These are phyloP conservation scores for Tuber brumale DNA, from an alignment of 495 filamentous ascomycete genomes.

Conservation along the genomic window DNA sequence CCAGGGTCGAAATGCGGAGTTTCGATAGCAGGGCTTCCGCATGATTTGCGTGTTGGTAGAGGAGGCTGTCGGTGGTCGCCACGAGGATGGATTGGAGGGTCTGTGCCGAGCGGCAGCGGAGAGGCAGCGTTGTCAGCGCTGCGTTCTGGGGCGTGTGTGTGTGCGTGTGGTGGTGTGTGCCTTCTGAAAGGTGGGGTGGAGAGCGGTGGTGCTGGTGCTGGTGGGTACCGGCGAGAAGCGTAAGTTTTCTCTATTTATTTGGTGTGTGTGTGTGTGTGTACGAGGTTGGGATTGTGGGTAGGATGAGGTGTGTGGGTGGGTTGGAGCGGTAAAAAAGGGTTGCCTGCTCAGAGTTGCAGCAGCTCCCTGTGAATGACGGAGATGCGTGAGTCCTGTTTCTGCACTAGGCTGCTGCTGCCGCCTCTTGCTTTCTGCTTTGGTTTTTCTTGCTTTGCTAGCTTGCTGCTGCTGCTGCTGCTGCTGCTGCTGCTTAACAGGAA, in stretches of 20 bases:
- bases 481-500: neutral
- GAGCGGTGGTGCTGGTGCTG: neutral
- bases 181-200: neutral
- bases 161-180: neutral
- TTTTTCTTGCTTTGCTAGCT: neutral
- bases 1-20: slow-evolving; percentile 38
- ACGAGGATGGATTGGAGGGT: slow-evolving; percentile 18
- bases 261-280: slow-evolving; percentile 2
- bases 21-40: slow-evolving; percentile 40
- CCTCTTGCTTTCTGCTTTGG: neutral
- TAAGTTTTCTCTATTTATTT: neutral
- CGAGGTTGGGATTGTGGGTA: slow-evolving; percentile 3
- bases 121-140: slow-evolving; percentile 2
- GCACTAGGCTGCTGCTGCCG: neutral
- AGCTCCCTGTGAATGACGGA: neutral
- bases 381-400: slow-evolving; percentile 2
- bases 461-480: neutral
- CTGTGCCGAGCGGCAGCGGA: slow-evolving; percentile 4
- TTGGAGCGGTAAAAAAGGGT: neutral
- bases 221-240: neutral
- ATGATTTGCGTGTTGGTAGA: slow-evolving; percentile 39
- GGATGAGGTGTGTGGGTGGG: neutral
- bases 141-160: neutral
- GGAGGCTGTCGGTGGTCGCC: slow-evolving; percentile 39
- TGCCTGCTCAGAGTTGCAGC: neutral